These are phyloP conservation scores for Pseudogymnoascus sp. DNA, from an alignment of 2,329 filamentous ascomycete species.

Conservation along the genomic window DNA sequence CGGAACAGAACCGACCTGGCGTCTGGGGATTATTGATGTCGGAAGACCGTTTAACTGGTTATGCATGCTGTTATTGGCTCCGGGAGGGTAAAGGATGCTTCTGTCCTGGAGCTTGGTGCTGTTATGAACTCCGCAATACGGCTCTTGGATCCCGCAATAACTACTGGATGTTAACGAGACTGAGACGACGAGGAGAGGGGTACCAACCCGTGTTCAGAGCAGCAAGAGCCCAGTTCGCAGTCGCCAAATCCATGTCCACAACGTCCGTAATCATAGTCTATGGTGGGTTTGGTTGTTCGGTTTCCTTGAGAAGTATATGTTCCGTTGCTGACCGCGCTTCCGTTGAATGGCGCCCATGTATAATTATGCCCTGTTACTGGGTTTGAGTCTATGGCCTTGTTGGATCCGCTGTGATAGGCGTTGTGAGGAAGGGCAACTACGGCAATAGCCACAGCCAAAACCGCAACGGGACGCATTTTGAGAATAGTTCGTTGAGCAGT, in stretches of 20 bases:
- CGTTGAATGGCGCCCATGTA: not conserved
- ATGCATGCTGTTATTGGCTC: not conserved
- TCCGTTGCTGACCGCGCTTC: not conserved
- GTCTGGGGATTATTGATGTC: not conserved
- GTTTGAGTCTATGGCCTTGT: not conserved
- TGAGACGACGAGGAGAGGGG: not conserved
- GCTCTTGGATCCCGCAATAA: slow-evolving; percentile 3
- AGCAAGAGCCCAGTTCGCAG: slow-evolving; percentile 23
- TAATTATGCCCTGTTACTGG: not conserved
- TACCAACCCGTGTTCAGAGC: slow-evolving; percentile 16
- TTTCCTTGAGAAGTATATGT: not conserved
- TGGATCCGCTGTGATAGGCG: not conserved
- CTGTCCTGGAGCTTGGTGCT: not conserved
- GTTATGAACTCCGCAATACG: not conserved
- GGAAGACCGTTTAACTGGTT: not conserved
- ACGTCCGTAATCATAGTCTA: not conserved
- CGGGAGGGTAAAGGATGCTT: not conserved
- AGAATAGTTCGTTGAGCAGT: not conserved
- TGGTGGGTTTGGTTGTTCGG: not conserved
- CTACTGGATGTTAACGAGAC: not conserved
- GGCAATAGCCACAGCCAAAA: not conserved
- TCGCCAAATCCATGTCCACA: slow-evolving; percentile 24
- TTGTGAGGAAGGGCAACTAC: not conserved
- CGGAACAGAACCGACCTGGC: not conserved
- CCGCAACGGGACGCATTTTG: not conserved